Evolutionary conservation across 164 flowering plant genomes (phyloP), one percentile per base, ranked within the genome.

Genomic region (Magnolia sinica): DNA sequence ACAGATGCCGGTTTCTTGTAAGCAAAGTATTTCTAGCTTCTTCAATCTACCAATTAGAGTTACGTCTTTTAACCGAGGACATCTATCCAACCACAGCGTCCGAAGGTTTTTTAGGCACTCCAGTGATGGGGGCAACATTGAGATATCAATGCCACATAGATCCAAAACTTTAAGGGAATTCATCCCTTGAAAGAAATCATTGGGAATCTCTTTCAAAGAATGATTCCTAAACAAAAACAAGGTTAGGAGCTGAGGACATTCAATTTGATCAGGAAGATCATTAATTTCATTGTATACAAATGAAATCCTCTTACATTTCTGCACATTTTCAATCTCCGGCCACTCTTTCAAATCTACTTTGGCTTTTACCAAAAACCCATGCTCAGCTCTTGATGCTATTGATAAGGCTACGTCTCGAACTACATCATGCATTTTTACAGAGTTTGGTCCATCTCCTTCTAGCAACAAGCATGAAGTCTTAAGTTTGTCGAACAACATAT

Each of bases 391-490:
- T 11, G 79, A 80, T 50, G 79, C 55, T 19, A 80, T 80, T 3
- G 13, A 29, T 31, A 73, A 20, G 49, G 77, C 79, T 8, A 63
- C 72, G 52, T 76, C 74, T 13, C 77, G 65, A 10, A 76, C 74
- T 27, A 73, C 72, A 80, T 80, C 82, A 50, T 80, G 79, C 77
- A 80, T 64, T 65, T 50, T 74, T 4, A 73, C 71, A 63, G 1
- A n/a, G 2, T 20, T 37, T 0, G 73, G 63, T 1, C 19, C 4
- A 8, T 73, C 61, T 19, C 74, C 73, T 2, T 74, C 79, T 70
- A 80, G 37, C 63, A 80, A 74, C 77, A 80, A 64, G 23, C 71
- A 27, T 63, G 77, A 76, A 50, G 73, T 29, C 67, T 80, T 80
- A 7, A 80, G 74, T 8, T 70, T 50, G 64, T 64, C 49, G 1